Conservation (phyloP, 2,329 filamentous ascomycete genomes). For the Fusarium sp. region DNA sequence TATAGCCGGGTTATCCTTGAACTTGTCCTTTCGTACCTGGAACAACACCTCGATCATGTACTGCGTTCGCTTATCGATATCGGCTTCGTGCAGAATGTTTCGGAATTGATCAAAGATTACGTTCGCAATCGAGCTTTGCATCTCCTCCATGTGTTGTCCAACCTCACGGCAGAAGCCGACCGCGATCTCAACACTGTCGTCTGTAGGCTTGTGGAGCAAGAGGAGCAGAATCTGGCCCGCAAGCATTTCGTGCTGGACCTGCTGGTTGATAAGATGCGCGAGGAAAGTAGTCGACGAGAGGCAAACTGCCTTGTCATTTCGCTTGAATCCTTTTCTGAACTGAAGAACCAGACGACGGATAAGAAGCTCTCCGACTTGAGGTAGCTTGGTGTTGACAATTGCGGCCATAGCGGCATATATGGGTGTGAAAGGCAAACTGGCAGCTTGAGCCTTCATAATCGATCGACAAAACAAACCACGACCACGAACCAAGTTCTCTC, state of each 20-base stretch:
- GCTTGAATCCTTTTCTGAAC: slow-evolving; percentile 94
- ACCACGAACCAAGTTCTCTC: slow-evolving; percentile 91
- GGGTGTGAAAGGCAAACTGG: slow-evolving; percentile 93
- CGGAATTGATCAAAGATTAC: slow-evolving; percentile 96
- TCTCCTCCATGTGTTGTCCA: slow-evolving; percentile 93
- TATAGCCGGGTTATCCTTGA: slow-evolving; percentile 92
- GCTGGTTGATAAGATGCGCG: slow-evolving; percentile 94
- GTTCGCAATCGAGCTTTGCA: slow-evolving; percentile 88
- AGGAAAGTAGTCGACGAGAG: slow-evolving; percentile 93
- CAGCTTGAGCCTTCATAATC: slow-evolving; percentile 98
- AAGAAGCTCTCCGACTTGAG: slow-evolving; percentile 91
- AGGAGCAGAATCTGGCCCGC: slow-evolving; percentile 92
- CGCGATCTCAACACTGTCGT: slow-evolving; percentile 97
- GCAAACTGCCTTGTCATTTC: slow-evolving; percentile 97
- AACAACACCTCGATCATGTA: slow-evolving; percentile 99
- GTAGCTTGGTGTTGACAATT: slow-evolving; percentile 97
- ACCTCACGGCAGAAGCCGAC: slow-evolving; percentile 94
- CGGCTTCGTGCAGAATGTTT: slow-evolving; percentile 93
- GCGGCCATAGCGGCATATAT: slow-evolving; percentile 97
- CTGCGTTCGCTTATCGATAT: slow-evolving; percentile 97
- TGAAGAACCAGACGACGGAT: slow-evolving; percentile 87
- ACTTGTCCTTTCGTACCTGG: slow-evolving; percentile 94
- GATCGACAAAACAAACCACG: slow-evolving; percentile 93
- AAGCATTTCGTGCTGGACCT: slow-evolving; percentile 93
- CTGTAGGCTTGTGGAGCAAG: slow-evolving; percentile 94